Conservation (phyloP, 441 rosid genomes). For the Biscutella laevigata region DNA sequence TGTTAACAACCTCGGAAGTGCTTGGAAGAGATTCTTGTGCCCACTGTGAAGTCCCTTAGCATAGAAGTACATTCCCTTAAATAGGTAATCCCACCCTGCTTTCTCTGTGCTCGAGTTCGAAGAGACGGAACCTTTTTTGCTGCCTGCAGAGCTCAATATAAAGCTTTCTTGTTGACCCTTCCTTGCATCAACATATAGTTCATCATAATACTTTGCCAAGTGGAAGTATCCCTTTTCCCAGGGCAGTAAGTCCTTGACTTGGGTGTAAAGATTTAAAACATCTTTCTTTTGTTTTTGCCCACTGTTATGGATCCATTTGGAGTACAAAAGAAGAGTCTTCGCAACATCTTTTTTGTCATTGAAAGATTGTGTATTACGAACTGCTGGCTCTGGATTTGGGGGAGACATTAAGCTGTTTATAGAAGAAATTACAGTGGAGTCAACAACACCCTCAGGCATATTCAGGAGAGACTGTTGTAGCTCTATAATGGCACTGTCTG, state of each 20-base stretch:
- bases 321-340: constrained; percentile 86
- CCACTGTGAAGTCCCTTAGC: constrained; percentile 97
- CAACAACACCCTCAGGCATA: constrained; percentile 83
- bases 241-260: constrained; percentile 89
- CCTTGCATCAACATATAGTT: constrained; percentile 89
- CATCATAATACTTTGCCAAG: constrained; percentile 91
- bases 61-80: constrained; percentile 79
- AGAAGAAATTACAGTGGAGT: constrained; percentile 62
- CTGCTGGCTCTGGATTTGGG: constrained; percentile 52
- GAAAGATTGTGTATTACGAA: constrained; percentile 44
- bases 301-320: constrained; percentile 92
- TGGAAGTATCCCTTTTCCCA: constrained; percentile 98
- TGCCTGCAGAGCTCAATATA: constrained; percentile 40
- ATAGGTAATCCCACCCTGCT: constrained; percentile 69
- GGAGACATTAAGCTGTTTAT: constrained; percentile 79
- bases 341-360: constrained; percentile 73
- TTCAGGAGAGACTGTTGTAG: constrained; percentile 86
- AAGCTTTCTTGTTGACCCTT: constrained; percentile 84
- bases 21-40: constrained; percentile 93
- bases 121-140: constrained; percentile 44
- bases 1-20: constrained; percentile 95
- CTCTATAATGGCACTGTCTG: constrained; percentile 91
- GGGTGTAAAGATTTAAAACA: constrained; percentile 76
- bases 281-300: constrained; percentile 99
- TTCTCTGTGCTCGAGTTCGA: constrained; percentile 49